These are phyloP conservation scores for Coriaria nepalensis DNA, from an alignment of 306 rosid species.

Conservation along the genomic window DNA sequence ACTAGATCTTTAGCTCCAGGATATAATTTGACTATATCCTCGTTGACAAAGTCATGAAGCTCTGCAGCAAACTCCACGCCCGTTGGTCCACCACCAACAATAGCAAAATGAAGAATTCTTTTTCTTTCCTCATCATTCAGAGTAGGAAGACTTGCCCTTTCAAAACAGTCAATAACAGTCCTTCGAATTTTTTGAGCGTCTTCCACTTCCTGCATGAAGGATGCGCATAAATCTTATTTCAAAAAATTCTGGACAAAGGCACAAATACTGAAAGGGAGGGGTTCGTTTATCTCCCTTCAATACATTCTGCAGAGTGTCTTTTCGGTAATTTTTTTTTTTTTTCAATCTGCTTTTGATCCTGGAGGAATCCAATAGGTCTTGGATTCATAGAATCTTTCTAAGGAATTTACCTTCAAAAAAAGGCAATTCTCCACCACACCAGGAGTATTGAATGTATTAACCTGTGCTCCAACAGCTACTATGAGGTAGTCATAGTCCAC, in stretches of 20 bases:
- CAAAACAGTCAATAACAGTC: constrained; percentile 86
- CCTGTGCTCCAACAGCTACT: constrained; percentile 71
- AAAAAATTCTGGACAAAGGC: too few relatives aligned
- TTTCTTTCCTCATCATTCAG: constrained; percentile 70
- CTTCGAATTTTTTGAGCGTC: constrained; percentile 95
- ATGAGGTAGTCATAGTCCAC: constrained; percentile 78
- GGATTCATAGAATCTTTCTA: neutral
- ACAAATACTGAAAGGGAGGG: too few relatives aligned
- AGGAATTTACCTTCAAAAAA: constrained; percentile 61
- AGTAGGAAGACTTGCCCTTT: constrained; percentile 69
- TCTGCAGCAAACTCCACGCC: constrained; percentile 98
- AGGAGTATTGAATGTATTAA: constrained; percentile 93
- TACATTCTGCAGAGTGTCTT: too few relatives aligned
- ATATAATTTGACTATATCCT: constrained; percentile 61
- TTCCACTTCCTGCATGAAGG: constrained; percentile 72
- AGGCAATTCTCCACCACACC: constrained; percentile 91
- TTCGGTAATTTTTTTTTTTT: too few relatives aligned
- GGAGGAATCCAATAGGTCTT: too few relatives aligned
- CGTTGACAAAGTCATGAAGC: constrained; percentile 87
- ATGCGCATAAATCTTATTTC: too few relatives aligned
- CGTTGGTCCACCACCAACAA: constrained; percentile 98
- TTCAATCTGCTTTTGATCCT: too few relatives aligned
- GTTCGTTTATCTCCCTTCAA: too few relatives aligned
- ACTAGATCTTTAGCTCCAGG: constrained; percentile 62
- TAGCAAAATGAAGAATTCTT: constrained; percentile 91